Evolutionary conservation across 768 basidiomycete species (phyloP).

Genomic region (Lactifluus piperatus): DNA sequence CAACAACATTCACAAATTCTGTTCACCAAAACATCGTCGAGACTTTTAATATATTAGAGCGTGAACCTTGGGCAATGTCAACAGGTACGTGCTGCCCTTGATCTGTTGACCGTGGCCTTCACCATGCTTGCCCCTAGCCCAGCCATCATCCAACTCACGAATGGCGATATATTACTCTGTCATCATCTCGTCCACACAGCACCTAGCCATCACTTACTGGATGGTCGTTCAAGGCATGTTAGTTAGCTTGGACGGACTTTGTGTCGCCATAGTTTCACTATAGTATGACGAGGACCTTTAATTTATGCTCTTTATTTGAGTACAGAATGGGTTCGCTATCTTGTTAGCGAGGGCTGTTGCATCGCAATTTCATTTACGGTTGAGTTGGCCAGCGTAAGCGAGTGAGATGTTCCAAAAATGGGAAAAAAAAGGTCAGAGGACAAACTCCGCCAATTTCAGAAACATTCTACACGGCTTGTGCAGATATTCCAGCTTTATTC

Average conservation of each 20-base stretch:
- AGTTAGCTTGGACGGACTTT: not conserved
- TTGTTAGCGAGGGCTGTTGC: no score
- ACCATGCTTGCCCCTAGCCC: not conserved
- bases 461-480: conserved; percentile 53
- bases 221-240: not conserved
- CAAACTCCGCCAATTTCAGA: conserved; percentile 34
- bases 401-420: not conserved
- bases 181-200: not conserved
- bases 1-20: not conserved
- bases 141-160: not conserved
- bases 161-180: not conserved
- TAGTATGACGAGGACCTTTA: not conserved
- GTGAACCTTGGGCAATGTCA: not conserved
- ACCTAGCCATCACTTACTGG: not conserved
- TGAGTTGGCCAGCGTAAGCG: no score
- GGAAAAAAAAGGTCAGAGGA: not conserved
- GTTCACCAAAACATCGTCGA: not conserved
- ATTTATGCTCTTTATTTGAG: no score
- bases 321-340: no score
- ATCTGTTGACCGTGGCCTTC: not conserved
- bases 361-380: no score
- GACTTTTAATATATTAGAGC: not conserved
- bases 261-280: not conserved
- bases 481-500: conserved; percentile 53
- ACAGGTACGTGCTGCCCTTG: not conserved